Percentiles rank a stretch among this genome's conserved stretches.
These are phyloP conservation scores for Backusella parvicylindrica DNA, from an alignment of 192 early-diverging fungal genomes.

Conservation along the genomic window DNA sequence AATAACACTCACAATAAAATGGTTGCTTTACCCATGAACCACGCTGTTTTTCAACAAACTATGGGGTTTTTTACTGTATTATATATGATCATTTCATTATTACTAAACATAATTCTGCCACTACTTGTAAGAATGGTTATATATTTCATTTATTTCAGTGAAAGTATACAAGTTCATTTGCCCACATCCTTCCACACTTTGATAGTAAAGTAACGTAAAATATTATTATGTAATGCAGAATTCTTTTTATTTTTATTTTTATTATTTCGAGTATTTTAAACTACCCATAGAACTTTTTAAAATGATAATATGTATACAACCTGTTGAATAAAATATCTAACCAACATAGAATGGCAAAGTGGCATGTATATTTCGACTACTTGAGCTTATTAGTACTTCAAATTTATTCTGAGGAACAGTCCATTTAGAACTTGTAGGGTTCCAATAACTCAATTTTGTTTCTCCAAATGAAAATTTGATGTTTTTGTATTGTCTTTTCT, in stretches of 20 bases:
- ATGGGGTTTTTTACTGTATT: neutral
- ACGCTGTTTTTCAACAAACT: neutral
- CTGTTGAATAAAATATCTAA: neutral
- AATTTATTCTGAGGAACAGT: slow-evolving; percentile 40
- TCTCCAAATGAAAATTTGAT: slow-evolving; percentile 40
- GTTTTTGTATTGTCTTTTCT: neutral
- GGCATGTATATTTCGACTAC: slow-evolving; percentile 41
- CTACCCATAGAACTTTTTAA: neutral
- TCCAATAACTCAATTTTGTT: slow-evolving; percentile 48
- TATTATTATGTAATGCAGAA: no score
- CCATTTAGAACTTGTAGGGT: slow-evolving; percentile 33
- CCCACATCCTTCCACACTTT: neutral
- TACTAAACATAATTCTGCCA: neutral
- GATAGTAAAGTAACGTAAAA: neutral
- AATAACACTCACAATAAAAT: neutral
- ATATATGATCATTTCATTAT: neutral
- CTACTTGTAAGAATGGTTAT: no score
- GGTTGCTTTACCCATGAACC: neutral
- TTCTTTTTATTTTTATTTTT: no score
- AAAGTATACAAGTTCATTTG: neutral
- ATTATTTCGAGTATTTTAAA: neutral
- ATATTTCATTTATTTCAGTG: neutral
- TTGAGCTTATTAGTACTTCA: slow-evolving; percentile 49
- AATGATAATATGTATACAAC: neutral
- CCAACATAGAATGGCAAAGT: neutral